Evolutionary conservation across 2,329 filamentous ascomycete species (phyloP).

Genomic region (Aspergillus sp.): DNA sequence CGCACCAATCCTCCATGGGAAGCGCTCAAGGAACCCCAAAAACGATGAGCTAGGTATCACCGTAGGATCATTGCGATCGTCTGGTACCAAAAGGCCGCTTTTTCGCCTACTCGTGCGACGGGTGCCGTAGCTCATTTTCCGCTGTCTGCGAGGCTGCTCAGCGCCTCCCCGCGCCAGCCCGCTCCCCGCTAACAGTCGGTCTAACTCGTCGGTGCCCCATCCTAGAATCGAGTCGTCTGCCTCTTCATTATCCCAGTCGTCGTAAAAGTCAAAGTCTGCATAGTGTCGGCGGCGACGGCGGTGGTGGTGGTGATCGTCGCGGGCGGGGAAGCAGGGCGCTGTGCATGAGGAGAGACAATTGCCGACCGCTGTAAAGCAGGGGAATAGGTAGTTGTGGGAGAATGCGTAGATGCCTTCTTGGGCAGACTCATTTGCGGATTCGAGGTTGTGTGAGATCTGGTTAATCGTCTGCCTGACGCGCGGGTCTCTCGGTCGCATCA

Average conservation of each 20-base stretch:
- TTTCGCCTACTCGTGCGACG: conserved; percentile 62
- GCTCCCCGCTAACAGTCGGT: conserved; percentile 75
- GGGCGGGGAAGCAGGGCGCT: conserved; percentile 68
- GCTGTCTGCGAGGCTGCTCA: conserved; percentile 71
- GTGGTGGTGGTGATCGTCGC: conserved; percentile 74
- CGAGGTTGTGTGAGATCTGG: conserved; percentile 86
- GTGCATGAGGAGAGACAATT: conserved; percentile 71
- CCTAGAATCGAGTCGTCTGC: conserved; percentile 65
- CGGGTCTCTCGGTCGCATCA: conserved; percentile 73
- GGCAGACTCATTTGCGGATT: conserved; percentile 88
- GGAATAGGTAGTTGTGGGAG: conserved; percentile 80
- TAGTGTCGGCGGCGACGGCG: conserved; percentile 69
- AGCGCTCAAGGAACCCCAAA: conserved; percentile 78
- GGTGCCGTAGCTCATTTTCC: conserved; percentile 89
- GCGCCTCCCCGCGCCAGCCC: conserved; percentile 47
- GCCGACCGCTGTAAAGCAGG: conserved; percentile 73
- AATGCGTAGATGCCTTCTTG: conserved; percentile 90
- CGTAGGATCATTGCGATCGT: conserved; percentile 70
- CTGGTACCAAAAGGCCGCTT: conserved; percentile 57
- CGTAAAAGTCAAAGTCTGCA: conserved; percentile 96
- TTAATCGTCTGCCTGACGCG: conserved; percentile 93
- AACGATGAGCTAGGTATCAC: conserved; percentile 88
- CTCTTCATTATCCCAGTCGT: conserved; percentile 84
- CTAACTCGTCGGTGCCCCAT: conserved; percentile 85
- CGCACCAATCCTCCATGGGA: conserved; percentile 84